Evolutionary conservation across 768 basidiomycete species (phyloP).

Genomic region (Krasilnikovozyma curviuscula): DNA sequence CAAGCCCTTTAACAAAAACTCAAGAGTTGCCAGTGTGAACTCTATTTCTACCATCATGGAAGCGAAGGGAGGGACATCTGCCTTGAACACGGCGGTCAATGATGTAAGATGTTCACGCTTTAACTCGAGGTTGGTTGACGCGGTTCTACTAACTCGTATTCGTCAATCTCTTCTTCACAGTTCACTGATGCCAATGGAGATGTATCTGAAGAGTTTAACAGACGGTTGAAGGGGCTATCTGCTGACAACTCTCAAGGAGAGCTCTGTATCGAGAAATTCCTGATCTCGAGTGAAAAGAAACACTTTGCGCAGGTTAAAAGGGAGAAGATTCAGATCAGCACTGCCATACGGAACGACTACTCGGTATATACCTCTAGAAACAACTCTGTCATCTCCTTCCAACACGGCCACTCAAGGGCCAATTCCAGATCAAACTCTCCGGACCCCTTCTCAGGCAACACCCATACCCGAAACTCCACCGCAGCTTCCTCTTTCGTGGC

Average conservation of each 20-base stretch:
- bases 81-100: slow-evolving; percentile 80
- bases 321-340: slow-evolving; percentile 48
- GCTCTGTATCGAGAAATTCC: slow-evolving; percentile 74
- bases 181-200: slow-evolving; percentile 89
- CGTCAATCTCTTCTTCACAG: slow-evolving; percentile 29
- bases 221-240: slow-evolving; percentile 55
- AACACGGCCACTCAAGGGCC: slow-evolving; percentile 29
- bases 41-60: slow-evolving; percentile 80
- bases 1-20: slow-evolving; percentile 66
- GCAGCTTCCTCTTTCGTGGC: too few relatives aligned
- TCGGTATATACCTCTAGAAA: too few relatives aligned
- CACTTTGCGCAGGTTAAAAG: slow-evolving; percentile 81
- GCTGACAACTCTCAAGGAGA: slow-evolving; percentile 79
- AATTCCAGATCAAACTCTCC: slow-evolving; percentile 8
- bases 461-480: too few relatives aligned
- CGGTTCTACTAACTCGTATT: too few relatives aligned
- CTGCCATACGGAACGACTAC: slow-evolving; percentile 38
- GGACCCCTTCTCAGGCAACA: slow-evolving; percentile 5
- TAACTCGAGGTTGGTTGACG: neutral
- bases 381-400: slow-evolving; percentile 34
- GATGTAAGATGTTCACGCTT: slow-evolving; percentile 35
- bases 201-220: slow-evolving; percentile 71
- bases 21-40: slow-evolving; percentile 65
- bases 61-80: slow-evolving; percentile 63
- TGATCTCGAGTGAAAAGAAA: slow-evolving; percentile 75